These are phyloP conservation scores for Fonsecaea nubica DNA, from an alignment of 2,329 filamentous ascomycete genomes.

Conservation along the genomic window DNA sequence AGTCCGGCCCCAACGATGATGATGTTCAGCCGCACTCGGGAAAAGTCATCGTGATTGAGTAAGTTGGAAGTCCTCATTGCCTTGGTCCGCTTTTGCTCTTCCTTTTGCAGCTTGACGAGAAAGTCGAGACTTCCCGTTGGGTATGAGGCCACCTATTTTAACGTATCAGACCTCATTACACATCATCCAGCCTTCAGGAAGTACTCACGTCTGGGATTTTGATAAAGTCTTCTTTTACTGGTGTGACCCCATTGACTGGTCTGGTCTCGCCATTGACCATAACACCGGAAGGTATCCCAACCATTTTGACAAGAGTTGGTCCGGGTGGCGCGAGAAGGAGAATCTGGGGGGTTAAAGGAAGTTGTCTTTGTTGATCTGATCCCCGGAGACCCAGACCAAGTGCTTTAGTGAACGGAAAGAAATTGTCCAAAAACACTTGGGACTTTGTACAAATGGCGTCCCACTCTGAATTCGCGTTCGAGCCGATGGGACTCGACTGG, in stretches of 20 bases:
- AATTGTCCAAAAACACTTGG: background rate
- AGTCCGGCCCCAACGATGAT: constrained; percentile 45
- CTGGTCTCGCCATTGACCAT: constrained; percentile 44
- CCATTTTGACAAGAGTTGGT: background rate
- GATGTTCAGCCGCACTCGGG: constrained; percentile 45
- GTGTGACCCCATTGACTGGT: constrained; percentile 46
- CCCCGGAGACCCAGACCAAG: background rate
- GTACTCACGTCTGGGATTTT: constrained; percentile 31
- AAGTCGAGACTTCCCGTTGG: constrained; percentile 36
- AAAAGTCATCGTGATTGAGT: constrained; percentile 17
- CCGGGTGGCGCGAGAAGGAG: background rate
- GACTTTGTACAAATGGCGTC: constrained; percentile 14
- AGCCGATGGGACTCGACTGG: constrained; percentile 1
- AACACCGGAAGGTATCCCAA: constrained; percentile 11
- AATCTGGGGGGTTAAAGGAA: background rate
- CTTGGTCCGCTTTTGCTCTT: constrained; percentile 28
- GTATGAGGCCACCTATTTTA: constrained; percentile 30
- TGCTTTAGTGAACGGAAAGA: background rate
- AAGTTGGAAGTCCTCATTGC: constrained; percentile 22
- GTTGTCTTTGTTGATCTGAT: background rate
- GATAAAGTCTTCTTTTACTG: constrained; percentile 43
- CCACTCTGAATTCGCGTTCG: background rate
- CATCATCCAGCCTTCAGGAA: background rate
- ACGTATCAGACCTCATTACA: background rate
- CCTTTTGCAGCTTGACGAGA: constrained; percentile 28